These are phyloP conservation scores for Gossypium ekmanianum DNA, from an alignment of 345 rosid genomes.

Conservation along the genomic window DNA sequence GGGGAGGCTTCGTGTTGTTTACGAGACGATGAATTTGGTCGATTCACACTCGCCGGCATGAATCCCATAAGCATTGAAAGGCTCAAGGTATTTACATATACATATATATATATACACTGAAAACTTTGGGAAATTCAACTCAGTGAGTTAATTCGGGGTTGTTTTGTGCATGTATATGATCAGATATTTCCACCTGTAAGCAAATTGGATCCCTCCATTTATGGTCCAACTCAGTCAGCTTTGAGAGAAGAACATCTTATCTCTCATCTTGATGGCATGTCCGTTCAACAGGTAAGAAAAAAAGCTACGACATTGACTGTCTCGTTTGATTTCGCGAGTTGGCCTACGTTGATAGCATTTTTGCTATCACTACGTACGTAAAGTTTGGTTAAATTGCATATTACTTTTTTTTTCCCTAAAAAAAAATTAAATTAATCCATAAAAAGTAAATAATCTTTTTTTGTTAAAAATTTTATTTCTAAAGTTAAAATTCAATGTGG, in stretches of 20 bases:
- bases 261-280: constrained; percentile 53
- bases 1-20: constrained; percentile 15
- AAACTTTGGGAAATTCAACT: too few species aligned
- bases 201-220: constrained; percentile 54
- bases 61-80: constrained; percentile 20
- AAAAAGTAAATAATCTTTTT: too few species aligned
- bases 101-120: too few species aligned
- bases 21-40: constrained; percentile 23
- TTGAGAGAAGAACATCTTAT: constrained; percentile 57
- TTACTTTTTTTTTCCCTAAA: too few species aligned
- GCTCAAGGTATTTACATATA: constrained; percentile 8
- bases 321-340: not conserved
- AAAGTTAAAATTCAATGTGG: too few species aligned
- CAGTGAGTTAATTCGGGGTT: too few species aligned
- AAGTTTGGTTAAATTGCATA: too few species aligned
- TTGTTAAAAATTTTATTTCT: too few species aligned
- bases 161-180: too few species aligned
- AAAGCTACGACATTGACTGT: not conserved
- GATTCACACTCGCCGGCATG: constrained; percentile 11
- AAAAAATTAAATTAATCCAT: too few species aligned
- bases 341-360: too few species aligned
- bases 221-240: constrained; percentile 51
- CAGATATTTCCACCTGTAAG: constrained; percentile 57
- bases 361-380: not conserved
- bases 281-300: constrained; percentile 45